Percentiles rank a stretch among this genome's conserved stretches.
Conservation (phyloP, 2,329 filamentous ascomycete species). For the Blumeria graminis region DNA sequence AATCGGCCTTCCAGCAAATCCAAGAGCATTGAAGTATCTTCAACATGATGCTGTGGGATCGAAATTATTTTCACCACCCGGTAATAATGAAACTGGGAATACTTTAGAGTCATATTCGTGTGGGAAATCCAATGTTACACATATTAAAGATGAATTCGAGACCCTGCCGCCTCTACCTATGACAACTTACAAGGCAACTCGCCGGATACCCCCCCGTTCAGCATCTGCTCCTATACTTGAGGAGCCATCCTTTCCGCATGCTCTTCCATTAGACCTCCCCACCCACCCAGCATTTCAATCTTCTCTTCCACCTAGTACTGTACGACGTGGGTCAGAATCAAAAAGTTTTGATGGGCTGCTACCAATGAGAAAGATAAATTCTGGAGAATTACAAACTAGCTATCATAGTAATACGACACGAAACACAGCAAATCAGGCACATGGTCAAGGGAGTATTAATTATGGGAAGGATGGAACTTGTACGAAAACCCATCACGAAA, state of each 20-base stretch:
- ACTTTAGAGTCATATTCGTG: constrained; percentile 6
- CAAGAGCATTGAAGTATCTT: constrained; percentile 67
- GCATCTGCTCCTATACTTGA: constrained; percentile 35
- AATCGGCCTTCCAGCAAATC: constrained; percentile 71
- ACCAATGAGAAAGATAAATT: constrained; percentile 10
- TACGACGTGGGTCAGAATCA: constrained; percentile 10
- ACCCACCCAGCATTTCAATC: constrained; percentile 21
- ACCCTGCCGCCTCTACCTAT: constrained; percentile 14
- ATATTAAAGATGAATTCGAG: constrained; percentile 11
- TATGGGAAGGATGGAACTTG: constrained; percentile 20
- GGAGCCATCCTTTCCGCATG: constrained; percentile 17
- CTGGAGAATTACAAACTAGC: constrained; percentile 13
- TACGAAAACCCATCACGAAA: constrained; percentile 17
- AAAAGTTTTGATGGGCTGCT: constrained; percentile 6
- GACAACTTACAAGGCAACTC: constrained; percentile 17
- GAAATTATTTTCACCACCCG: too few species aligned
- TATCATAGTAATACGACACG: constrained; percentile 13
- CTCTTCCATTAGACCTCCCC: constrained; percentile 15
- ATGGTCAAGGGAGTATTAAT: constrained; percentile 2
- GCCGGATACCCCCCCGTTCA: constrained; percentile 27
- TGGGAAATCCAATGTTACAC: constrained; percentile 10
- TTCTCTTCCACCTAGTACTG: constrained; percentile 15
- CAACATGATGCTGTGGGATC: constrained; percentile 32
- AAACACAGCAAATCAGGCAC: constrained; percentile 11
- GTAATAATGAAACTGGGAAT: too few species aligned